phyloP scores from a whole-genome alignment of 441 rosid species.

The Croton laevigatus region DNA sequence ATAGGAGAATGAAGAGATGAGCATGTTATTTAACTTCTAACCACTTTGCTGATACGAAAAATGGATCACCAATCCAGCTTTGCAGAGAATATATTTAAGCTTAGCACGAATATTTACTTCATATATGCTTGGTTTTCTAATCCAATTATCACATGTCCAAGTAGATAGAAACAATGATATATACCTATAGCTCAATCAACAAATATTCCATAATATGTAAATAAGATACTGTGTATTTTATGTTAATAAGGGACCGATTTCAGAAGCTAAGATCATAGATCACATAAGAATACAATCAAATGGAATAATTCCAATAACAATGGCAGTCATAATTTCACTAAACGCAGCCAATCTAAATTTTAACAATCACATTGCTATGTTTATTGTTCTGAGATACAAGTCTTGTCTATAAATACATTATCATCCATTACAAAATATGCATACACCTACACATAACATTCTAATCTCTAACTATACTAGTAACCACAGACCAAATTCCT shows the following conservation, averaged over 20 bases:
- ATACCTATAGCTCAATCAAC: neutral
- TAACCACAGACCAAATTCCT: neutral
- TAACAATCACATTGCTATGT: neutral
- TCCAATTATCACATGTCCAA: neutral
- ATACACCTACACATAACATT: neutral
- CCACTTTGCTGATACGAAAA: neutral
- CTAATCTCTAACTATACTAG: neutral
- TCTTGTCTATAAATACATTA: neutral
- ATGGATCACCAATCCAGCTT: neutral
- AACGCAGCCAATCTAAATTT: too few relatives aligned
- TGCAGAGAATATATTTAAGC: too few relatives aligned
- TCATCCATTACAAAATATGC: neutral
- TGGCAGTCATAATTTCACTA: too few relatives aligned
- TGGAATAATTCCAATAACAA: neutral
- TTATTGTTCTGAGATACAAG: constrained; percentile 7
- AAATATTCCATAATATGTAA: too few relatives aligned
- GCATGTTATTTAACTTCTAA: neutral
- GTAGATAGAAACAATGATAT: neutral
- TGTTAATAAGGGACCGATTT: too few relatives aligned
- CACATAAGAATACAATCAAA: too few relatives aligned
- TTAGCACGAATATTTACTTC: too few relatives aligned
- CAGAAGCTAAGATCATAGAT: too few relatives aligned
- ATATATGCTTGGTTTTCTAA: neutral
- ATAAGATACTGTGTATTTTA: too few relatives aligned
- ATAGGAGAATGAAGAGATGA: constrained; percentile 3